Evolutionary conservation across 768 basidiomycete species (phyloP), one percentile per base, ranked within the genome.

Genomic region (Termitomyces sp.): DNA sequence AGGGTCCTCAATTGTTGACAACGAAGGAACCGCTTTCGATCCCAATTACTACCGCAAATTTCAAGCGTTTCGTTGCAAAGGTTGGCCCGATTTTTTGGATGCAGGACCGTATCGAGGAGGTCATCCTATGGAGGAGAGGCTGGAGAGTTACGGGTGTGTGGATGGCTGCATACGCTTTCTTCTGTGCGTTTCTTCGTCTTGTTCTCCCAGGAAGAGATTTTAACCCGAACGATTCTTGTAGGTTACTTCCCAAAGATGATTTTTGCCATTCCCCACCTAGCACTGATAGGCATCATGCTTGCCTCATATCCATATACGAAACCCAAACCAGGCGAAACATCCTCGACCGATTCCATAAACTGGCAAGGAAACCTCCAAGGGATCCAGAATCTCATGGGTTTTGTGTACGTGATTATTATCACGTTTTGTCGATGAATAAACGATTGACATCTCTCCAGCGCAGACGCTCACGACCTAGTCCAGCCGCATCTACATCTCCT

Each of bases 311-410:
- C 88, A 6, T 77, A 76, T 48, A 69, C 72, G 12, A 51, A 42
- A 59, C 68, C 36, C 43, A 67, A 32, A 0, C 73, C 72, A 9
- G 33, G 42, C 9, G 57, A 58, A 38, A 66, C 73, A 40, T 71
- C 74, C 20, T 65, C 77, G 1, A 65, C 79, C 64, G 87, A 85
- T 4, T 82, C 84, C 12, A 79, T 85, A 0, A 88, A 90, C 58
- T 94, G 91, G 86, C 87, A 88, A 59, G 87, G 89, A 16, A 96
- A 94, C 61, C 73, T 95, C 3, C 92, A 94, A 71, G 92, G 80
- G 1, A 89, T 95, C 30, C 94, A 95, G 68, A 95, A 95, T 63
- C 80, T 95, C 32, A 94, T 95, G 92, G 92, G 92, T 6, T 73
- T 80, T 7, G 73, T 86, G 90, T 93, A 71, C 62, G 89, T 73